These are phyloP conservation scores for Setomelanomma holmii DNA, from an alignment of 2,329 filamentous ascomycete genomes.

Conservation along the genomic window DNA sequence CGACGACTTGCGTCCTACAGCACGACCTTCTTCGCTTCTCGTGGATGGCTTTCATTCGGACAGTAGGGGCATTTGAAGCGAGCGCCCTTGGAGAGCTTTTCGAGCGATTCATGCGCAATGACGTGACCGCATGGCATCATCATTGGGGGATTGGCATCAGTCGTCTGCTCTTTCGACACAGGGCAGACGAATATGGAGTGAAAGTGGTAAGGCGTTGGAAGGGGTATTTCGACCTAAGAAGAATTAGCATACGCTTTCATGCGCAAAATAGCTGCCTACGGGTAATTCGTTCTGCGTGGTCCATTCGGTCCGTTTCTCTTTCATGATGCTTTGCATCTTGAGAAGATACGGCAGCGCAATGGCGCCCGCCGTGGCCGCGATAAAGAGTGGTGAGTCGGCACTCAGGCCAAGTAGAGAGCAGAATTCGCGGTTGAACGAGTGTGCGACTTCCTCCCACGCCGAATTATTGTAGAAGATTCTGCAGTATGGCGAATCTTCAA, in stretches of 20 bases:
- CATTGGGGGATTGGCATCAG: slow-evolving; percentile 91
- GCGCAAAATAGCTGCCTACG: slow-evolving; percentile 61
- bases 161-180: slow-evolving; percentile 95
- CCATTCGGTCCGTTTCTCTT: slow-evolving; percentile 91
- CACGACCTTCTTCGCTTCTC: slow-evolving; percentile 66
- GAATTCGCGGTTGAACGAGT: slow-evolving; percentile 93
- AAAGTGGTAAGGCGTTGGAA: slow-evolving; percentile 73
- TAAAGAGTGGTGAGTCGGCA: slow-evolving; percentile 89
- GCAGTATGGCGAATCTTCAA: slow-evolving; percentile 79
- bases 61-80: slow-evolving; percentile 98
- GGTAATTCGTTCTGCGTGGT: slow-evolving; percentile 89
- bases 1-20: slow-evolving; percentile 25
- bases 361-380: slow-evolving; percentile 88
- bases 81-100: slow-evolving; percentile 77
- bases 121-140: slow-evolving; percentile 97
- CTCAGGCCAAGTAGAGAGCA: slow-evolving; percentile 89
- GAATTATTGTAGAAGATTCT: slow-evolving; percentile 75
- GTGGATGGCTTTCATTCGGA: slow-evolving; percentile 78
- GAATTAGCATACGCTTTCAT: neutral
- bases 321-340: slow-evolving; percentile 88
- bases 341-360: slow-evolving; percentile 88
- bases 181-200: slow-evolving; percentile 98
- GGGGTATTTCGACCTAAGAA: slow-evolving; percentile 67
- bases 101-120: slow-evolving; percentile 82
- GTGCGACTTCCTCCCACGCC: slow-evolving; percentile 82